Conservation (phyloP, 2,329 filamentous ascomycete species). For the Macroventuria anomochaeta region DNA sequence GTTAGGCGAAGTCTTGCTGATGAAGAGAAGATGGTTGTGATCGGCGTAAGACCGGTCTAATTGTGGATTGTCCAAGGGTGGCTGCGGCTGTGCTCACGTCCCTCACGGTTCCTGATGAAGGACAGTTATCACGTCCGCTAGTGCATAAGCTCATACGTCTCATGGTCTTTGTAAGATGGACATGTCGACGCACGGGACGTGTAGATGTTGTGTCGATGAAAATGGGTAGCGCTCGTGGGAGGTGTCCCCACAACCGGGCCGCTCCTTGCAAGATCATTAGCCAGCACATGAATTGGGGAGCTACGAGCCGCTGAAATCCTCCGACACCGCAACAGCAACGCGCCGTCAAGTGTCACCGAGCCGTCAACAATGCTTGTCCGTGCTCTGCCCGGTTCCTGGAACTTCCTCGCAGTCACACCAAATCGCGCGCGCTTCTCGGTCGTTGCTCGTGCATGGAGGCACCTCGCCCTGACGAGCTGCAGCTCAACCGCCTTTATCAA, state of each 20-base stretch:
- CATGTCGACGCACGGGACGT: not conserved
- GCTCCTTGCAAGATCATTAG: not conserved
- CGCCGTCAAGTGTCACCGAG: not conserved
- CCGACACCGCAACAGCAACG: not conserved
- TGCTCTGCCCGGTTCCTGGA: not conserved
- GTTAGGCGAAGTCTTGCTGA: conserved; percentile 6
- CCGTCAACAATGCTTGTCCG: not conserved
- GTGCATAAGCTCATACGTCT: not conserved
- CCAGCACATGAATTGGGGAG: not conserved
- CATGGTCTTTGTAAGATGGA: not conserved
- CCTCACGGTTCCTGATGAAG: not conserved
- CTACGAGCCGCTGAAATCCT: not conserved
- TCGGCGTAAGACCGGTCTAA: conserved; percentile 1
- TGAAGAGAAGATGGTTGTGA: not conserved
- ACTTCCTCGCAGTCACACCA: not conserved
- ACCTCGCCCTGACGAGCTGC: too few species aligned
- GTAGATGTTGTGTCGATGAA: not conserved
- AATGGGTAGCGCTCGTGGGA: not conserved
- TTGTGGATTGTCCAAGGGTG: not conserved
- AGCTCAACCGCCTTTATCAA: too few species aligned
- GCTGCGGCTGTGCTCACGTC: not conserved
- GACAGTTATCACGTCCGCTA: not conserved
- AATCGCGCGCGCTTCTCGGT: not conserved
- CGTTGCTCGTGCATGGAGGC: not conserved
- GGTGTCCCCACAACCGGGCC: not conserved